Evolutionary conservation across 2,329 filamentous ascomycete genomes (phyloP).

Genomic region (Apiospora sp.): DNA sequence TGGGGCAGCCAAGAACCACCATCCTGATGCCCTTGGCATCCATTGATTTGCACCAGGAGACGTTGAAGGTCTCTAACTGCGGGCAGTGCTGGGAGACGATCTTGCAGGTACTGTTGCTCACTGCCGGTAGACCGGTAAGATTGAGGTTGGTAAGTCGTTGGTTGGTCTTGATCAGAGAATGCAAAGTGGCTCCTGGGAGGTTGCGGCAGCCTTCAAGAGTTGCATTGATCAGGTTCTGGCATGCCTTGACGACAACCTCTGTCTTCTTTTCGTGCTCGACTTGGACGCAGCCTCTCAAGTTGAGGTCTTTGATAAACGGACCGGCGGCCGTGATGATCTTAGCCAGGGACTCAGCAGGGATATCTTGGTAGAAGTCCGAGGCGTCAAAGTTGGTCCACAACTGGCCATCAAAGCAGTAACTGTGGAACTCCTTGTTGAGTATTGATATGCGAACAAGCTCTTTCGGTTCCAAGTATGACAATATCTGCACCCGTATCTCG

Average conservation of each 20-base stretch:
- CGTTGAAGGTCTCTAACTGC: constrained; percentile 82
- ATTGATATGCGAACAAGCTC: constrained; percentile 81
- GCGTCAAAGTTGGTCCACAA: constrained; percentile 88
- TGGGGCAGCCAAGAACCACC: constrained; percentile 76
- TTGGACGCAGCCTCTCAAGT: constrained; percentile 90
- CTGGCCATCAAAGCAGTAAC: constrained; percentile 92
- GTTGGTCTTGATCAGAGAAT: constrained; percentile 78
- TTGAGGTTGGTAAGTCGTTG: constrained; percentile 83
- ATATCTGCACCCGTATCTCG: constrained; percentile 81
- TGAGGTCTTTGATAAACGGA: constrained; percentile 89
- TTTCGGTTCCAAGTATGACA: constrained; percentile 78
- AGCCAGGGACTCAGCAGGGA: constrained; percentile 82
- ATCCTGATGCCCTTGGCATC: constrained; percentile 78
- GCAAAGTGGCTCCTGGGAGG: constrained; percentile 79
- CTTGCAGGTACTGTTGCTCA: constrained; percentile 85
- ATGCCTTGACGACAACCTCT: constrained; percentile 81
- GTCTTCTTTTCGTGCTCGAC: constrained; percentile 81
- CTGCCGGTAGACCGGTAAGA: constrained; percentile 79
- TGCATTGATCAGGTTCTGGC: constrained; percentile 85
- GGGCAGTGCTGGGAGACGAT: constrained; percentile 84
- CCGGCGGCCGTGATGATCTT: constrained; percentile 87
- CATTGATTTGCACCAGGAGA: constrained; percentile 92
- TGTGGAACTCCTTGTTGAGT: constrained; percentile 80
- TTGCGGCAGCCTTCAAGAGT: constrained; percentile 91
- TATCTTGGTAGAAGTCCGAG: constrained; percentile 85